These are phyloP conservation scores for Lichtheimia hyalospora DNA, from an alignment of 371 early-diverging fungal species.

Conservation along the genomic window DNA sequence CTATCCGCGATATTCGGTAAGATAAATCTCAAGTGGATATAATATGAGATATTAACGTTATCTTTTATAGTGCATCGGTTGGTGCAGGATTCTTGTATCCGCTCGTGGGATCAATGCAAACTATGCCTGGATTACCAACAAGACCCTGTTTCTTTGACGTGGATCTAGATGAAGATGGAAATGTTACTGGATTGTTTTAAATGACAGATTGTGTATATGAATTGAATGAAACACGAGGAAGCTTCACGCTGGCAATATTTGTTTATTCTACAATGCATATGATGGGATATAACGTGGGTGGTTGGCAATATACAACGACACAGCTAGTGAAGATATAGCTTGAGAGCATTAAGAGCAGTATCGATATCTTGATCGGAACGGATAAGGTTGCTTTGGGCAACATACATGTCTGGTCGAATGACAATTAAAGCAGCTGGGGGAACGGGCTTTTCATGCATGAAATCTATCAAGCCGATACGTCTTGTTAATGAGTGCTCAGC, in stretches of 20 bases:
- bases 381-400: conserved; percentile 15
- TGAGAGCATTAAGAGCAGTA: conserved; percentile 6
- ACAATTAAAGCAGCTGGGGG: conserved; percentile 18
- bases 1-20: conserved; percentile 81
- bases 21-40: background rate
- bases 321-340: conserved; percentile 1
- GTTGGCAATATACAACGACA: too few relatives aligned
- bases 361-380: conserved; percentile 12
- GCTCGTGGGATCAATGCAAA: conserved; percentile 92
- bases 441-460: conserved; percentile 8
- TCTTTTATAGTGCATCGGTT: conserved; percentile 46
- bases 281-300: too few relatives aligned
- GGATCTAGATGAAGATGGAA: conserved; percentile 88
- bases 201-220: background rate
- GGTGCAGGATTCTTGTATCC: conserved; percentile 98
- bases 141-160: conserved; percentile 97
- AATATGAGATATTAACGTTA: background rate
- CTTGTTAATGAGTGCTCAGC: conserved; percentile 5
- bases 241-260: background rate
- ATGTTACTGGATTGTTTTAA: conserved; percentile 86
- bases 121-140: conserved; percentile 96
- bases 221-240: background rate
- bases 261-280: too few relatives aligned
- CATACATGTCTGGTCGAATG: conserved; percentile 21
- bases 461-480: conserved; percentile 13